Conservation (phyloP, 1,284 basidiomycete species). For the Sporisorium exsertum region DNA sequence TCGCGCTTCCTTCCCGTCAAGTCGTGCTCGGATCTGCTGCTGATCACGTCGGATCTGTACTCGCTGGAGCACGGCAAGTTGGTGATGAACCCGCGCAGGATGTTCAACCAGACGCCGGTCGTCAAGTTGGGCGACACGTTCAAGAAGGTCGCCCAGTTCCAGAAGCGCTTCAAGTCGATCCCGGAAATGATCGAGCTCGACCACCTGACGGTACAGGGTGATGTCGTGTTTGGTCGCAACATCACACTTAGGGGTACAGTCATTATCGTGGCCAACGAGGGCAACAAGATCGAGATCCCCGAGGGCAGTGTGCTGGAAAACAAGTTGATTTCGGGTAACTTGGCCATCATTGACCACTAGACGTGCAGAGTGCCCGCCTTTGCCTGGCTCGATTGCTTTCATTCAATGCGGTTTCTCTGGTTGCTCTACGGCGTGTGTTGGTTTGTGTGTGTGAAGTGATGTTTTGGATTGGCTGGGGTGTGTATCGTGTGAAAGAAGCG, state of each 20-base stretch:
- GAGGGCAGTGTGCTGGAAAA: slow-evolving; percentile 95
- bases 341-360: slow-evolving; percentile 70
- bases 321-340: slow-evolving; percentile 72
- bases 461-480: too few species aligned
- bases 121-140: slow-evolving; percentile 90
- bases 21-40: slow-evolving; percentile 76
- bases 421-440: too few species aligned
- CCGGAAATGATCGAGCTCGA: slow-evolving; percentile 86
- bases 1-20: slow-evolving; percentile 95
- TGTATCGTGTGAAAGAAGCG: too few species aligned
- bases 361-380: background rate
- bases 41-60: slow-evolving; percentile 98
- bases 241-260: slow-evolving; percentile 76
- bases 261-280: slow-evolving; percentile 85
- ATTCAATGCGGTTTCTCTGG: too few species aligned
- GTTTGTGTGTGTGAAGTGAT: too few species aligned
- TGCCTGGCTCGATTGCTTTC: background rate
- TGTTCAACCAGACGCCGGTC: slow-evolving; percentile 88
- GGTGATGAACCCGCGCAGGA: slow-evolving; percentile 75
- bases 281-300: slow-evolving; percentile 92
- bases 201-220: slow-evolving; percentile 94
- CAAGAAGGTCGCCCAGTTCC: slow-evolving; percentile 92
- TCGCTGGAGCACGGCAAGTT: slow-evolving; percentile 93
- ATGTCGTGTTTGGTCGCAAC: slow-evolving; percentile 94
- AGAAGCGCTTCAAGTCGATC: slow-evolving; percentile 97